Evolutionary conservation across 2,329 filamentous ascomycete species (phyloP).

Genomic region (Exophiala viscosa): DNA sequence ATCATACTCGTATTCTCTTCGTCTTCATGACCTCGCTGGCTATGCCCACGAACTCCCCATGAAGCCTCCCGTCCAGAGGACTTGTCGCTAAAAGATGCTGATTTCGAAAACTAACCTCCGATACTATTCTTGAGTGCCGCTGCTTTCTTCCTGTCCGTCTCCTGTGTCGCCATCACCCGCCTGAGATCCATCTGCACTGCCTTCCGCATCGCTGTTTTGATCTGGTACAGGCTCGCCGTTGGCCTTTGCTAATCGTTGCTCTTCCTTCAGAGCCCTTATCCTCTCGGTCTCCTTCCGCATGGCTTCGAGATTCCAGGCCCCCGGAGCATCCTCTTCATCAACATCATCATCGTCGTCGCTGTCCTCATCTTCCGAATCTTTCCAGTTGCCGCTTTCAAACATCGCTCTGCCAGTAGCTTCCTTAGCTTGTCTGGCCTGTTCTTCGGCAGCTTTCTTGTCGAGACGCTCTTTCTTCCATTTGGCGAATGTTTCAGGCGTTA

Average conservation of each 20-base stretch:
- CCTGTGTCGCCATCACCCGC: slow-evolving; percentile 16
- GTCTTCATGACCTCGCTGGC: too few species aligned
- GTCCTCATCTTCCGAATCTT: slow-evolving; percentile 60
- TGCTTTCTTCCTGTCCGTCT: slow-evolving; percentile 14
- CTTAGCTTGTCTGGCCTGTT: slow-evolving; percentile 84
- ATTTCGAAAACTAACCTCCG: neutral
- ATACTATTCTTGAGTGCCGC: slow-evolving; percentile 9
- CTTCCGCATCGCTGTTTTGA: slow-evolving; percentile 14
- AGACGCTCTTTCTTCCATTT: slow-evolving; percentile 96
- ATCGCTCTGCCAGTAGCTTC: slow-evolving; percentile 91
- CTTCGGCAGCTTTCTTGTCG: slow-evolving; percentile 93
- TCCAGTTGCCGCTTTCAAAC: slow-evolving; percentile 96
- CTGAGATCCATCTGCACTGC: slow-evolving; percentile 8
- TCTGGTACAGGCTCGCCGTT: slow-evolving; percentile 29
- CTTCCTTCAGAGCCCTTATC: slow-evolving; percentile 69
- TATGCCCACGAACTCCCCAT: too few species aligned
- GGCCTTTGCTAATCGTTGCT: slow-evolving; percentile 56
- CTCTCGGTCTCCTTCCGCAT: slow-evolving; percentile 81
- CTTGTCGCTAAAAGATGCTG: slow-evolving; percentile 7
- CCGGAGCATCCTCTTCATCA: slow-evolving; percentile 43
- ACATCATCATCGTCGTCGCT: slow-evolving; percentile 62
- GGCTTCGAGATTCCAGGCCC: slow-evolving; percentile 73
- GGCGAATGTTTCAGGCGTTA: slow-evolving; percentile 86
- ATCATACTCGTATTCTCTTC: too few species aligned
- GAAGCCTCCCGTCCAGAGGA: too few species aligned